Conservation (phyloP, 2,329 filamentous ascomycete species). For the Triangularia setosa region DNA sequence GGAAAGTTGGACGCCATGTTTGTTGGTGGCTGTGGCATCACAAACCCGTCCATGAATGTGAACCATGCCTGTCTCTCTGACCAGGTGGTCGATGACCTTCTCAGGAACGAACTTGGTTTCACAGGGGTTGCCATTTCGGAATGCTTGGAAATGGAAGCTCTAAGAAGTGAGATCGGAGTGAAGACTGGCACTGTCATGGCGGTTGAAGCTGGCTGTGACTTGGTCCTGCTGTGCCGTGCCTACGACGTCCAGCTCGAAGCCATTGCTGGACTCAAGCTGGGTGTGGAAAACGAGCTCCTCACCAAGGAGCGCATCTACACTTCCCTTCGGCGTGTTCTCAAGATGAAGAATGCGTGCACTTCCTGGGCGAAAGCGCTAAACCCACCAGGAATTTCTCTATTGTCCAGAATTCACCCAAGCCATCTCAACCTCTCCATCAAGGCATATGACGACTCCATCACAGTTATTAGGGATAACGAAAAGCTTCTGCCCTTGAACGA, state of each 20-base stretch:
- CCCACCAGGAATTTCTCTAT: conserved; percentile 70
- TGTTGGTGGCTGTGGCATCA: conserved; percentile 89
- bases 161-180: conserved; percentile 95
- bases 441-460: conserved; percentile 90
- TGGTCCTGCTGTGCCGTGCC: conserved; percentile 82
- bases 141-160: conserved; percentile 92
- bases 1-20: conserved; percentile 88
- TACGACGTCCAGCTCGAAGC: conserved; percentile 88
- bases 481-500: conserved; percentile 77
- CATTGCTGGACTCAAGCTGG: conserved; percentile 82
- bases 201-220: conserved; percentile 90
- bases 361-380: conserved; percentile 91
- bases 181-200: conserved; percentile 97
- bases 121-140: conserved; percentile 91
- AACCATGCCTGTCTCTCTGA: conserved; percentile 93
- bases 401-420: conserved; percentile 76
- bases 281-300: conserved; percentile 87
- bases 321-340: conserved; percentile 73
- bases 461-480: conserved; percentile 85
- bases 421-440: conserved; percentile 78
- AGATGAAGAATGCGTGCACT: conserved; percentile 79
- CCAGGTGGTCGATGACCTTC: conserved; percentile 84
- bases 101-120: conserved; percentile 86
- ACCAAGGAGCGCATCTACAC: conserved; percentile 73
- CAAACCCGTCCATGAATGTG: conserved; percentile 85